A percentile compares a stretch with the other conserved stretches of the same genome.
These are phyloP conservation scores for Vittaforma corneae DNA, from an alignment of 371 early-diverging fungal species.

Conservation along the genomic window DNA sequence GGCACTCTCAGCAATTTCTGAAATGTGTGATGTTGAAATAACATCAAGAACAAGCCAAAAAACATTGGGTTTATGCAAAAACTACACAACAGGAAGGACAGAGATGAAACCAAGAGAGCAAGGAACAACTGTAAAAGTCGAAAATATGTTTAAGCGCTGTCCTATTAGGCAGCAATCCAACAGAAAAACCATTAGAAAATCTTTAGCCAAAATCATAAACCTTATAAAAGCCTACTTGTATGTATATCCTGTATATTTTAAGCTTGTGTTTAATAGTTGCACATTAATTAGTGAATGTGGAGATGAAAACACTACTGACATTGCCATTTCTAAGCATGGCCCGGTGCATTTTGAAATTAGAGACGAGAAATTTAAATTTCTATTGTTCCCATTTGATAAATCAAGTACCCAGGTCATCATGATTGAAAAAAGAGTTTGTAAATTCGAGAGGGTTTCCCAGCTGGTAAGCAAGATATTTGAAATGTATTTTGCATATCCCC, in stretches of 20 bases:
- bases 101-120: constrained; percentile 58
- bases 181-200: constrained; percentile 67
- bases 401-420: constrained; percentile 16
- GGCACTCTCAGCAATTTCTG: constrained; percentile 48
- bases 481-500: constrained; percentile 17
- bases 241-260: constrained; percentile 40
- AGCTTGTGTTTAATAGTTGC: constrained; percentile 8
- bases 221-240: constrained; percentile 69
- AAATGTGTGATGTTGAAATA: constrained; percentile 44
- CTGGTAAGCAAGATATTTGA: constrained; percentile 25
- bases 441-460: constrained; percentile 11
- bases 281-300: constrained; percentile 18
- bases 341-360: constrained; percentile 9
- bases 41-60: not conserved
- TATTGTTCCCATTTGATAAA: constrained; percentile 23
- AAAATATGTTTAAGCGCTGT: constrained; percentile 67
- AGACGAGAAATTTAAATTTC: constrained; percentile 14
- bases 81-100: constrained; percentile 9
- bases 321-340: constrained; percentile 12
- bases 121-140: constrained; percentile 73
- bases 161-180: constrained; percentile 70
- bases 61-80: constrained; percentile 7
- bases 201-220: constrained; percentile 67
- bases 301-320: constrained; percentile 13
- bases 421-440: constrained; percentile 25